These are phyloP conservation scores for Abrus pulchellus DNA, from an alignment of 306 rosid species.

Conservation along the genomic window DNA sequence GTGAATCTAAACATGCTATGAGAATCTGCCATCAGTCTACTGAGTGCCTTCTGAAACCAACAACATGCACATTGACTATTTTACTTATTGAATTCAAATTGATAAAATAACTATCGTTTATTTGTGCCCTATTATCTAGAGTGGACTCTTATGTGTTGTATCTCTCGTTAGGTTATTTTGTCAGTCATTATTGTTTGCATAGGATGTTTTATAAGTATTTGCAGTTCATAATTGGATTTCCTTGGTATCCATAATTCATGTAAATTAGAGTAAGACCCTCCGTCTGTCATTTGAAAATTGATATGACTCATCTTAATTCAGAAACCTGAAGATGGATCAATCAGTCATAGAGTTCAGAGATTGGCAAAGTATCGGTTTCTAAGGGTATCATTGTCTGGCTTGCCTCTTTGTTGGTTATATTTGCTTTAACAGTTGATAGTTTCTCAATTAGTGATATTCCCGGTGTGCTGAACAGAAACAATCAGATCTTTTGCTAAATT, in stretches of 20 bases:
- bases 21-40: background rate
- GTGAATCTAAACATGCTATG: no score
- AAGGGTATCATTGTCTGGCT: constrained; percentile 60
- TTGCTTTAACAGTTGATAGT: constrained; percentile 33
- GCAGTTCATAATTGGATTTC: constrained; percentile 35
- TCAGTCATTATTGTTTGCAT: constrained; percentile 2
- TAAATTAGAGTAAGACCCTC: background rate
- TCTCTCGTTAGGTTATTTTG: constrained; percentile 29
- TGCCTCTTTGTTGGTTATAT: constrained; percentile 30
- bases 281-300: constrained; percentile 24
- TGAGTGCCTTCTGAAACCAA: background rate
- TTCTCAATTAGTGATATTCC: constrained; percentile 42
- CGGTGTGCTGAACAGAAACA: constrained; percentile 78
- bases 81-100: constrained; percentile 1
- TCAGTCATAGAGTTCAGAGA: constrained; percentile 93
- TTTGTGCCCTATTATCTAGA: constrained; percentile 23
- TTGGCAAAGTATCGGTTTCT: constrained; percentile 91
- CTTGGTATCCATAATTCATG: constrained; percentile 14
- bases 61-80: background rate
- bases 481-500: constrained; percentile 95
- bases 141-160: background rate
- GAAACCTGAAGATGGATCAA: constrained; percentile 99
- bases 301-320: constrained; percentile 48
- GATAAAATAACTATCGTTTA: constrained; percentile 1
- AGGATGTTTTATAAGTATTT: constrained; percentile 36